Base-by-base conservation (phyloP, 176 grass and related monocot genomes). In the Triticum turgidum region DNA sequence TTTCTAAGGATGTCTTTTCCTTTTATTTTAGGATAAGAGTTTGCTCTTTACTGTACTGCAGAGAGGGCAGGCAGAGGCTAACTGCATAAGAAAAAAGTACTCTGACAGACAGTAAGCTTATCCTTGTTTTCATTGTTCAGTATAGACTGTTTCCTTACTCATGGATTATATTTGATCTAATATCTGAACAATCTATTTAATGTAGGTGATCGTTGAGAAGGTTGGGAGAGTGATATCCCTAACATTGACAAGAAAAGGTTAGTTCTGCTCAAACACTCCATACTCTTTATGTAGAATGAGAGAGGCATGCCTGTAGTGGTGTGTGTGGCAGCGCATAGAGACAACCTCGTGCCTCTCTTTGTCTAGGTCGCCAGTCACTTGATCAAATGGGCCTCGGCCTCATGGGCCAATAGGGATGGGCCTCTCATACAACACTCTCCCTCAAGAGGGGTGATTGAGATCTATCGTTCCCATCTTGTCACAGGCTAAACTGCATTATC, bases 171-270 rank as follows among this genome's bases (percentile, higher is more conserved):
- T 73, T 71, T 81, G 11, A 30, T 77, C 77, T 87, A 79, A 78
- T 75, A 45, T 67, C 9, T 58, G 29, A 18, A 65, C 18, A 35
- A 67, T 85, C 45, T 69, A 34, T 77, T 15, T 45, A 61, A 70
- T 93, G 61, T 73, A 98, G 91, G 95, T 98, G 66, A 95, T 98
- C 80, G 89, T 90, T 62, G 95, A 98, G 95, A 98, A 98, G 73
- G 93, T 89, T 85, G 91, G 93, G 78, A 81, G 78, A 98, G 95
- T 72, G 95, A 98, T 62, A 93, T 98, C 83, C 95, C 93, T 41
- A 89, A 98, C 56, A 93, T 98, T n/a, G 95, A 98, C 81, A 98
- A 98, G 91, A 98, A 98, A 88, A 98, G 95, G 95, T 98, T 17
- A 75, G 92, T 91, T 77, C 39, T 61, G 21, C 70, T 27, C 42